A percentile compares a stretch with the other conserved stretches of the same genome.
These are phyloP conservation scores for Sporothrix inflata DNA, from an alignment of 2,329 filamentous ascomycete genomes.

Conservation along the genomic window DNA sequence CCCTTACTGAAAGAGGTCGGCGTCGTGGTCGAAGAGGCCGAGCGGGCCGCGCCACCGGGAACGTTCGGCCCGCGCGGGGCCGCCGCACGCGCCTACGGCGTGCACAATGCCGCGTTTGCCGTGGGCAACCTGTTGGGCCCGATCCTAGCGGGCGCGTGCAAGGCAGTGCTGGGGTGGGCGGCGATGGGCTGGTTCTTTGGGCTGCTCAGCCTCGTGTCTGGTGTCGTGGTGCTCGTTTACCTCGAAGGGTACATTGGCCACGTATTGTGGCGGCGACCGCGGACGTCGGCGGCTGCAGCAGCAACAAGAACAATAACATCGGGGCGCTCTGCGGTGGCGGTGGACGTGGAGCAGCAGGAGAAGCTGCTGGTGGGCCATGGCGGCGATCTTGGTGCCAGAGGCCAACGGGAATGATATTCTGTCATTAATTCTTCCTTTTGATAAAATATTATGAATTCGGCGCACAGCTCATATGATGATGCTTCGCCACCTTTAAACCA, in stretches of 20 bases:
- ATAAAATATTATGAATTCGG: no score
- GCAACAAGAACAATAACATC: no score
- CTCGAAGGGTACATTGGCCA: conserved; percentile 22
- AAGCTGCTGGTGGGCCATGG: no score
- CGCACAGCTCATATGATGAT: no score
- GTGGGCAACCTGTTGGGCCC: conserved; percentile 21
- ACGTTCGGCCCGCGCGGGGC: conserved; percentile 9
- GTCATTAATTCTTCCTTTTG: no score
- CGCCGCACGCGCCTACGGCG: conserved; percentile 14
- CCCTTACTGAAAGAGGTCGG: conserved; percentile 16
- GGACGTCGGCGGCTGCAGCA: no score
- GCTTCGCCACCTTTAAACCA: no score
- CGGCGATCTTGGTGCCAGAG: no score
- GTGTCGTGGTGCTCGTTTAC: neutral
- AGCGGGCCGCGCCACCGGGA: neutral
- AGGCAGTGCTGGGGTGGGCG: conserved; percentile 17
- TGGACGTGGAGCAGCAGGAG: no score
- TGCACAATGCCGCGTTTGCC: conserved; percentile 22
- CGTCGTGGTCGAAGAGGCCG: conserved; percentile 22
- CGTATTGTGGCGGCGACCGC: conserved; percentile 21
- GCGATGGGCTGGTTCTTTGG: conserved; percentile 25
- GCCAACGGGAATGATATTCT: no score
- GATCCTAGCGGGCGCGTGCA: conserved; percentile 18
- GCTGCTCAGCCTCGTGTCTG: conserved; percentile 1
- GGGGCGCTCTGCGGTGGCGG: no score